Evolutionary conservation across 2,329 filamentous ascomycete genomes (phyloP), one percentile per base, ranked within the genome.

Genomic region (Clarireedia homoeocarpa): DNA sequence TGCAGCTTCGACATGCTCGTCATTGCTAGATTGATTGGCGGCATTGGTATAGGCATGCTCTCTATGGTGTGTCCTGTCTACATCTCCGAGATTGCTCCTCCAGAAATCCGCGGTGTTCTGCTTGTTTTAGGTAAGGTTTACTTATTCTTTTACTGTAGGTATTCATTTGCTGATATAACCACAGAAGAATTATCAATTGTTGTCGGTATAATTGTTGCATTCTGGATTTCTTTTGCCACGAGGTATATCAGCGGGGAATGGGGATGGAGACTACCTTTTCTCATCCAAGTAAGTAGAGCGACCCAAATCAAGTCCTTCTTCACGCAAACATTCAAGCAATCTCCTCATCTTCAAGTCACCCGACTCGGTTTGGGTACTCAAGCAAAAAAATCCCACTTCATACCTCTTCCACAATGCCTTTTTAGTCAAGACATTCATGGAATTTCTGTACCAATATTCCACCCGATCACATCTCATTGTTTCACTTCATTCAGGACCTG

Each of bases 1-100:
- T 66, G 75, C 3, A 71, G 75, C 48, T 79, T 79, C 58, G 69
- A 71, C 3, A 80, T 80, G 76, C 69, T 78, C 17, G 75, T 77
- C 55, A 71, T 69, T 15, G 75, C 74, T 1, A 69, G 76, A 14
- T 72, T 76, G 40, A 71, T 78, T 50, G 73, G 73, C 15, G 75
- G 76, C 56, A 56, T 77, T 17, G 76, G 75, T 2, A 74, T 77
- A 59, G 76, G 76, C 12, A 73, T 74, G 63, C 74, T 73, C 5
- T 75, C 73, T 2, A 71, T 75, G 48, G 71, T 76, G 24, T 71
- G 73, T 34, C 70, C 70, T 5, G 61, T 71, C 10, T 80, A 80
- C 60, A 79, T 79, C 45, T 76, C 74, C 1, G 77, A 80, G 59
- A 77, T 78, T 51, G 55, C 68, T 67, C 74, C 75, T 3, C 73